Conservation (phyloP, 305 asterid species). For the Vinca major region DNA sequence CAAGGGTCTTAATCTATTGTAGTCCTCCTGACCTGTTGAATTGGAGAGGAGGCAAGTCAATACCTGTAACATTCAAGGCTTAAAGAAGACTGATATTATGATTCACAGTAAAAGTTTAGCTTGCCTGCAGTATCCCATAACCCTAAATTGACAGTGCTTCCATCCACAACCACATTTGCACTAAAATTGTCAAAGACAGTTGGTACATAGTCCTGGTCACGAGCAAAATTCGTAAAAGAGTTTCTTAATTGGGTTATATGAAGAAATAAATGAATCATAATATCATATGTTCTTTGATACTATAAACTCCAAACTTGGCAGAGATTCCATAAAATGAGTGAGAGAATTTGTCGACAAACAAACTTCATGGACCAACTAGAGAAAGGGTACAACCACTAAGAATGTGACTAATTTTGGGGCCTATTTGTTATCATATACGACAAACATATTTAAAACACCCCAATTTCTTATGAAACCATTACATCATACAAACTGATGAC, state of each 20-base stretch:
- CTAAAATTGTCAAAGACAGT: slow-evolving; percentile 32
- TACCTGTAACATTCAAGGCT: neutral
- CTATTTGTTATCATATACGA: neutral
- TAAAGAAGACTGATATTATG: neutral
- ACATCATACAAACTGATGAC: neutral
- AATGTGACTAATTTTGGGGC: too few species aligned
- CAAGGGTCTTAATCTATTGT: slow-evolving; percentile 26
- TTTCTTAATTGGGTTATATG: neutral
- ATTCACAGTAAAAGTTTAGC: neutral
- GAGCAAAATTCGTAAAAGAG: neutral
- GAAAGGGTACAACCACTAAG: neutral
- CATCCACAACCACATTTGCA: slow-evolving; percentile 26
- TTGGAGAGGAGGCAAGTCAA: neutral
- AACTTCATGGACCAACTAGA: neutral
- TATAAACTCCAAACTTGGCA: neutral
- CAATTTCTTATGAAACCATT: neutral
- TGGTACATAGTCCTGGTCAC: slow-evolving; percentile 29
- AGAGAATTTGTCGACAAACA: neutral
- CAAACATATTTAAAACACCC: neutral
- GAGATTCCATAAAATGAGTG: neutral
- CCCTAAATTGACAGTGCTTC: slow-evolving; percentile 26
- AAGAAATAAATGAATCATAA: neutral
- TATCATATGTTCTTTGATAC: neutral
- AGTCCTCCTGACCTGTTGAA: slow-evolving; percentile 27
- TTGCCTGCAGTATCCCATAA: slow-evolving; percentile 34